Conservation (phyloP, 306 rosid genomes). For the Vigna unguiculata region DNA sequence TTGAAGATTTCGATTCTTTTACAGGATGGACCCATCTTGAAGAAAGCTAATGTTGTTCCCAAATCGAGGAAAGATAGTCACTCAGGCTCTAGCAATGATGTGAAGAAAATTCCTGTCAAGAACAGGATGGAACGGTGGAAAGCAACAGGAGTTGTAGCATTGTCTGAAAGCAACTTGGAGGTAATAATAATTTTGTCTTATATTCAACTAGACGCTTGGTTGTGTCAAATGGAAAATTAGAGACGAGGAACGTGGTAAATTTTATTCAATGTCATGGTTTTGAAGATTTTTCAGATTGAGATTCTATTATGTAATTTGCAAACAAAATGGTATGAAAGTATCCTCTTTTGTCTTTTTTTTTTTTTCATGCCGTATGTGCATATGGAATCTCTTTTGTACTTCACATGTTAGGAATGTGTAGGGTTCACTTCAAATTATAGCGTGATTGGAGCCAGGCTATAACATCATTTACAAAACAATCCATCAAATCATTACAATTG, state of each 20-base stretch:
- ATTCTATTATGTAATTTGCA: neutral
- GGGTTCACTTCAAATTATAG: slow-evolving; percentile 14
- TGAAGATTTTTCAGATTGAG: slow-evolving; percentile 28
- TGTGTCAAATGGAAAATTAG: slow-evolving; percentile 30
- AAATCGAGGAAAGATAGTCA: slow-evolving; percentile 51
- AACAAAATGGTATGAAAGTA: neutral
- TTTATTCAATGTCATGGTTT: slow-evolving; percentile 25
- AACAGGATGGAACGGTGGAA: slow-evolving; percentile 70
- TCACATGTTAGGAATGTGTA: neutral
- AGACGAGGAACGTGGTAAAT: slow-evolving; percentile 26
- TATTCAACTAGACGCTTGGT: neutral
- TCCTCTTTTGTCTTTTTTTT: neutral
- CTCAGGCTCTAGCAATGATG: slow-evolving; percentile 41
- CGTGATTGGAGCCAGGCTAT: neutral
- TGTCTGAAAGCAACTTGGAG: slow-evolving; percentile 86
- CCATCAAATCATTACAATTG: neutral
- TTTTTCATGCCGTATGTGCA: neutral
- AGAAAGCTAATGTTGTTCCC: slow-evolving; percentile 65
- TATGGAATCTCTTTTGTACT: neutral
- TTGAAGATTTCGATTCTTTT: slow-evolving; percentile 34
- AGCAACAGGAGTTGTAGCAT: slow-evolving; percentile 75
- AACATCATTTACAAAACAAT: slow-evolving; percentile 3
- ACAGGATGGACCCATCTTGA: slow-evolving; percentile 76
- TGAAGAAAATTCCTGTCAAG: slow-evolving; percentile 52
- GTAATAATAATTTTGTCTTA: slow-evolving; percentile 50